Conservation (phyloP, 768 basidiomycete genomes). For the Hebeloma cylindrosporum region DNA sequence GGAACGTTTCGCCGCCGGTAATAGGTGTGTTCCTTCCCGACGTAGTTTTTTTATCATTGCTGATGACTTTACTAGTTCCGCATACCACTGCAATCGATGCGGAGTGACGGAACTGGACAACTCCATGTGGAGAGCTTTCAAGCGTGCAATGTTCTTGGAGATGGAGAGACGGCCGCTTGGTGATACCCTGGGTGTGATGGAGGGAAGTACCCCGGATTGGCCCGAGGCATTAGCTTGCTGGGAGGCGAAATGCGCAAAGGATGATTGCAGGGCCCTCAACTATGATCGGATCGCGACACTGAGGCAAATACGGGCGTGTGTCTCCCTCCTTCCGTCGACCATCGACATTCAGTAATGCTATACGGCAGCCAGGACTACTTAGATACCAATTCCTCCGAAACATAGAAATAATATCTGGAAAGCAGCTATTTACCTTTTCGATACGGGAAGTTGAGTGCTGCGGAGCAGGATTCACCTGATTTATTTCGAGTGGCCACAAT, state of each 20-base stretch:
- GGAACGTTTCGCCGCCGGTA: conserved; percentile 56
- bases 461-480: too few species aligned
- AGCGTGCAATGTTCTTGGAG: conserved; percentile 54
- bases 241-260: conserved; percentile 54
- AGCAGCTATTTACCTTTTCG: too few species aligned
- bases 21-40: conserved; percentile 33
- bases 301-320: conserved; percentile 55
- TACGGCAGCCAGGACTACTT: not conserved
- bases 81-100: conserved; percentile 54
- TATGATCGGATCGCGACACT: conserved; percentile 62
- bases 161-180: conserved; percentile 61
- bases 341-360: conserved; percentile 27
- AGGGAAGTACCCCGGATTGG: conserved; percentile 54
- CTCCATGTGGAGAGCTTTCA: conserved; percentile 61
- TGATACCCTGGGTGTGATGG: conserved; percentile 45
- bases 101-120: conserved; percentile 54
- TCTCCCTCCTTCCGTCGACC: conserved; percentile 49
- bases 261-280: conserved; percentile 50
- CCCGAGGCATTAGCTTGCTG: conserved; percentile 60
- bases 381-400: too few species aligned
- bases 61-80: conserved; percentile 22
- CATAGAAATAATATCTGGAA: too few species aligned
- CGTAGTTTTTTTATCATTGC: conserved; percentile 9
- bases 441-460: too few species aligned
- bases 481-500: too few species aligned